These are phyloP conservation scores for Lomentospora prolificans DNA, from an alignment of 2,329 filamentous ascomycete genomes.

Conservation along the genomic window DNA sequence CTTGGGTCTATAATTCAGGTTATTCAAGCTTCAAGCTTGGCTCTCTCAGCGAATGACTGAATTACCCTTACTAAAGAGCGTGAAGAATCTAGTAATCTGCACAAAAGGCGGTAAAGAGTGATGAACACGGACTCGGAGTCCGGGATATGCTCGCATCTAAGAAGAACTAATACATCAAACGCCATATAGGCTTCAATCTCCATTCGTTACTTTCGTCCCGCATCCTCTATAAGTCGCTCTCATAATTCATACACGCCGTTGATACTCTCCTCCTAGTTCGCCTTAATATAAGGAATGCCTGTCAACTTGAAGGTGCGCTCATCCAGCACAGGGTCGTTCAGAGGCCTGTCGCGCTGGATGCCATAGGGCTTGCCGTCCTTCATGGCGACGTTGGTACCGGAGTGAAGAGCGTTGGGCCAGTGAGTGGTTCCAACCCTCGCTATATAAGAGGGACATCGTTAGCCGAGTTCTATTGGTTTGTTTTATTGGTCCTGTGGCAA, in stretches of 20 bases:
- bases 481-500: background rate
- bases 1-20: no score
- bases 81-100: no score
- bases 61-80: no score
- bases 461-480: background rate
- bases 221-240: background rate
- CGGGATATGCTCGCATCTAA: background rate
- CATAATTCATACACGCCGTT: background rate
- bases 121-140: no score
- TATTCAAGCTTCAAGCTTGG: no score
- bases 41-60: no score
- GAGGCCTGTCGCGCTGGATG: conserved; percentile 25
- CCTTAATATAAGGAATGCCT: conserved; percentile 32
- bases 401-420: conserved; percentile 24
- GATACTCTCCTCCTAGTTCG: background rate
- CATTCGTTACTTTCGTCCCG: background rate
- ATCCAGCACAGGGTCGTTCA: conserved; percentile 27
- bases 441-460: background rate
- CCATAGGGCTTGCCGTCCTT: conserved; percentile 18
- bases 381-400: conserved; percentile 14
- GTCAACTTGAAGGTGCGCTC: conserved; percentile 35
- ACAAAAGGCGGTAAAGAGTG: no score
- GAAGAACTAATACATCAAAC: background rate
- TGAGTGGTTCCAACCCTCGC: conserved; percentile 29
- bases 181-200: background rate